Percentiles rank a stretch among this genome's conserved stretches.
Conservation (phyloP, 1,284 basidiomycete species). For the Ustilago loliicola region DNA sequence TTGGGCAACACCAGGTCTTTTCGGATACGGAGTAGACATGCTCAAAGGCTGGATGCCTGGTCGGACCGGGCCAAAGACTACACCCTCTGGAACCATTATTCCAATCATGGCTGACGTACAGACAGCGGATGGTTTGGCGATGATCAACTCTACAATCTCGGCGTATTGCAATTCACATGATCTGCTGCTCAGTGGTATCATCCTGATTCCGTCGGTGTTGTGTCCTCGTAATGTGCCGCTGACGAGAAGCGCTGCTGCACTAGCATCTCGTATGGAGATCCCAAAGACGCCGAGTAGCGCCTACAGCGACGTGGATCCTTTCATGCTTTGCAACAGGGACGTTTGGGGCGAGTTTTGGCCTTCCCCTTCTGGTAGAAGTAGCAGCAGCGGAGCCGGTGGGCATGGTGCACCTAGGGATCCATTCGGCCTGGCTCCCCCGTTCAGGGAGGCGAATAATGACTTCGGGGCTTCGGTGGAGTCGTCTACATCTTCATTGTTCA, state of each 20-base stretch:
- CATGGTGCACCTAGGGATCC: slow-evolving; percentile 22
- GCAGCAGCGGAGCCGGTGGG: background rate
- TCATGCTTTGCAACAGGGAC: slow-evolving; percentile 35
- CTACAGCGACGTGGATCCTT: slow-evolving; percentile 44
- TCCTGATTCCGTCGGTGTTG: slow-evolving; percentile 53
- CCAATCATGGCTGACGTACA: slow-evolving; percentile 57
- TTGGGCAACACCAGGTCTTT: slow-evolving; percentile 54
- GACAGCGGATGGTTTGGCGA: slow-evolving; percentile 40
- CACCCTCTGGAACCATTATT: slow-evolving; percentile 49
- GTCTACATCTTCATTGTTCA: slow-evolving; percentile 27
- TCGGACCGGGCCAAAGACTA: slow-evolving; percentile 17
- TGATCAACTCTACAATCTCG: slow-evolving; percentile 56
- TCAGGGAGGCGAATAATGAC: slow-evolving; percentile 13
- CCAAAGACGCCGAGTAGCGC: slow-evolving; percentile 38
- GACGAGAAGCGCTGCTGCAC: slow-evolving; percentile 19
- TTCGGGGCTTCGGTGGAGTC: slow-evolving; percentile 33
- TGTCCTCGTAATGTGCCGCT: slow-evolving; percentile 44
- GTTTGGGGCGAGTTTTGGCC: slow-evolving; percentile 31
- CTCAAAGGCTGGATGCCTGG: slow-evolving; percentile 60
- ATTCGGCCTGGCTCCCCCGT: slow-evolving; percentile 36
- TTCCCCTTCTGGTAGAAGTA: slow-evolving; percentile 1
- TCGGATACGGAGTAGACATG: slow-evolving; percentile 57
- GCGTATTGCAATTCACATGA: slow-evolving; percentile 56
- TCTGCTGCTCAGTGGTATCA: slow-evolving; percentile 49
- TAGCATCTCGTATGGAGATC: slow-evolving; percentile 10